Evolutionary conservation across 2,329 filamentous ascomycete genomes (phyloP).

Genomic region (Bipolaris sorokiniana): DNA sequence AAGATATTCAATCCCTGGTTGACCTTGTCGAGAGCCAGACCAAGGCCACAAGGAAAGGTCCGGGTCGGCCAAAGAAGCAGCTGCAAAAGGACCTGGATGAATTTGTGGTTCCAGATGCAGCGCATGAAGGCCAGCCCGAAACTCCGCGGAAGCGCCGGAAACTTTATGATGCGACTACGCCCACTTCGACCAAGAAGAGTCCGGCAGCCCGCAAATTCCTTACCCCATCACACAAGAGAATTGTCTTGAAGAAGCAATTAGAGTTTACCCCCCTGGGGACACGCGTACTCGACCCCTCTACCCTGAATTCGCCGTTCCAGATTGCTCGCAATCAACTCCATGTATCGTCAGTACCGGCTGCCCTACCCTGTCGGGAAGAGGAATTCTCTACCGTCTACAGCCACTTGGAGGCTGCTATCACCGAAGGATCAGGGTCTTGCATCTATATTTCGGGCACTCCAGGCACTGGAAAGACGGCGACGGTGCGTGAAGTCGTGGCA

Average conservation of each 20-base stretch:
- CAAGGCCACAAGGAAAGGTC: slow-evolving; percentile 68
- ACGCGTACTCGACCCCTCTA: slow-evolving; percentile 77
- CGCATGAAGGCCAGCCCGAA: slow-evolving; percentile 50
- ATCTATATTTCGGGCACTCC: slow-evolving; percentile 99
- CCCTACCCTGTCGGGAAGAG: slow-evolving; percentile 86
- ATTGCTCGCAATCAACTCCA: slow-evolving; percentile 87
- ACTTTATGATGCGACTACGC: slow-evolving; percentile 51
- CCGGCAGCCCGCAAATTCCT: slow-evolving; percentile 60
- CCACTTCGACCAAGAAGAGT: slow-evolving; percentile 54
- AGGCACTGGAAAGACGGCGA: slow-evolving; percentile 96
- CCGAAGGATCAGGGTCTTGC: slow-evolving; percentile 89
- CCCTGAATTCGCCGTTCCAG: slow-evolving; percentile 86
- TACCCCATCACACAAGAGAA: slow-evolving; percentile 70
- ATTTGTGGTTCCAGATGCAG: slow-evolving; percentile 53
- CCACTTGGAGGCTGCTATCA: slow-evolving; percentile 91
- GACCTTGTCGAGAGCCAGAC: slow-evolving; percentile 74
- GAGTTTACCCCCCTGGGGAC: slow-evolving; percentile 97
- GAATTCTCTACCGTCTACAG: slow-evolving; percentile 94
- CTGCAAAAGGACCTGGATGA: slow-evolving; percentile 49
- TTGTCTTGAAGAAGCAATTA: slow-evolving; percentile 82
- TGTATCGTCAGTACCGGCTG: slow-evolving; percentile 88
- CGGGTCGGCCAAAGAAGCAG: slow-evolving; percentile 41
- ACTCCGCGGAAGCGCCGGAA: slow-evolving; percentile 59
- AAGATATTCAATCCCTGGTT: slow-evolving; percentile 70
- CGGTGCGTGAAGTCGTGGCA: slow-evolving; percentile 90